These are phyloP conservation scores for Solanum okadae DNA, from an alignment of 257 asterid genomes.

Conservation along the genomic window DNA sequence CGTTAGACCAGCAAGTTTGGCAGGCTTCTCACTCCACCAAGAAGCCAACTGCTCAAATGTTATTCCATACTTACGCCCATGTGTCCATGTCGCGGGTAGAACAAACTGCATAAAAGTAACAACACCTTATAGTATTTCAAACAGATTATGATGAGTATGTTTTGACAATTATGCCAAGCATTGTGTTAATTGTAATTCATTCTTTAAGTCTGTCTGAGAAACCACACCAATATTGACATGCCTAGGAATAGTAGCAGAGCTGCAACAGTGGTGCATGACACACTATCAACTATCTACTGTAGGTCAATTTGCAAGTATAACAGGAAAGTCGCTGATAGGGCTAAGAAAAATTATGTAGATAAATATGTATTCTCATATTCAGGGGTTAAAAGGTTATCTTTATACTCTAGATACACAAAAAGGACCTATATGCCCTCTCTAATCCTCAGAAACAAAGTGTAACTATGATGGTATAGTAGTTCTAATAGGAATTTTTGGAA, in stretches of 20 bases:
- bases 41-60: constrained; percentile 62
- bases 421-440: not conserved
- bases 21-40: constrained; percentile 98
- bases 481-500: not conserved
- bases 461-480: not conserved
- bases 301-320: not conserved
- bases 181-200: not conserved
- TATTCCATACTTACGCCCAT: constrained; percentile 59
- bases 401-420: not conserved
- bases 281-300: not conserved
- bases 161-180: not conserved
- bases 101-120: constrained; percentile 52
- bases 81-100: constrained; percentile 88
- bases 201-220: not conserved
- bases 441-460: not conserved
- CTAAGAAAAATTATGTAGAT: not conserved
- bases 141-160: not conserved
- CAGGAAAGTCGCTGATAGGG: not conserved
- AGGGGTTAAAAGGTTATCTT: not conserved
- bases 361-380: not conserved
- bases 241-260: not conserved
- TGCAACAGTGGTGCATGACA: not conserved
- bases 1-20: constrained; percentile 74
- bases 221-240: not conserved
- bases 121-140: not conserved